Evolutionary conservation across 257 asterid genomes (phyloP), one percentile per base, ranked within the genome.

Genomic region (Solanum chilense): DNA sequence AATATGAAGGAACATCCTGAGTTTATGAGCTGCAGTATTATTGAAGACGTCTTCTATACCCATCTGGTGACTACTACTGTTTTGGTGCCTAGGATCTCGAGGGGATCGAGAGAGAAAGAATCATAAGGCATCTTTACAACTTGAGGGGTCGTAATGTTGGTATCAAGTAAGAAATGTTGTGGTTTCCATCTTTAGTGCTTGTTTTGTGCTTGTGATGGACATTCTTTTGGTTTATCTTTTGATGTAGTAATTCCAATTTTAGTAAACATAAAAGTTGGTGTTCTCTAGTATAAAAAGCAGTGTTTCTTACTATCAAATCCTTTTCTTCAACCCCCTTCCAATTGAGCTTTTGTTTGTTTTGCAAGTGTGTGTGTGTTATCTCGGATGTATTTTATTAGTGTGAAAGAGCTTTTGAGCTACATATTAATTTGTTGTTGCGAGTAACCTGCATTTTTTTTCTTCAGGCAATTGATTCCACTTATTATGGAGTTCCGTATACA

Each of bases 201-300:
- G 90, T 82, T 68, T 60, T 80, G 87, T 69, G 90, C 82, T 86
- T 62, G 71, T 71, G 87, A 75, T 87, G 83, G 88, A 69, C 85
- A 42, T 87, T 70, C 74, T 47, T 86, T 83, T 85, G 39, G 41
- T 39, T 76, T 35, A 31, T 68, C 80, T 68, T 85, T 23, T 25
- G 27, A 69, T 85, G 31, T 29, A 69, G 82, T 68, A 15, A 66
- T 56, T 44, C 87, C 81, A 64, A 85, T 33, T 23, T 84, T 41
- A 60, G 11, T 29, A 37, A n/a, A n/a, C 78, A n/a, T 37, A 62
- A 8, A 37, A 84, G 37, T 13, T 66, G 56, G 64, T 41, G 13
- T 39, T 23, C n/a, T 9, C 23, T 41, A 64, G 62, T 84, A 64
- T 60, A 16, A 83, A n/a, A 56, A 35, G 86, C 20, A 15, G 27